These are phyloP conservation scores for Acanthochlamys bracteata DNA, from an alignment of 106 monocot species.

Conservation along the genomic window DNA sequence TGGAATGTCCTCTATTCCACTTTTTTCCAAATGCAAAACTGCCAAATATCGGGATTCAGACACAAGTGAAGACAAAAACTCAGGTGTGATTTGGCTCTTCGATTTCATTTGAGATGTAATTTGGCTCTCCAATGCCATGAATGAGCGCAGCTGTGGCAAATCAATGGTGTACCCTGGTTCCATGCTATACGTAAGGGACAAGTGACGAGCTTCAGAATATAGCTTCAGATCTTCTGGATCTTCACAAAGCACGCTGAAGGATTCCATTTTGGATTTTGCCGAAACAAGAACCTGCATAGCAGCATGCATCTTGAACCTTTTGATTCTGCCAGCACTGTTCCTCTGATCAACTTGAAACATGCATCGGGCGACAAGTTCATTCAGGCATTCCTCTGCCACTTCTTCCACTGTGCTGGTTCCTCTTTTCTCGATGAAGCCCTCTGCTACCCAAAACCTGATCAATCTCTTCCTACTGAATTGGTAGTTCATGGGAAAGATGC, in stretches of 20 bases:
- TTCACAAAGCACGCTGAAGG: neutral
- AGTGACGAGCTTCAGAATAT: neutral
- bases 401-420: slow-evolving; percentile 19
- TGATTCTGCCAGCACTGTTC: slow-evolving; percentile 3
- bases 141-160: slow-evolving; percentile 10
- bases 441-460: slow-evolving; percentile 22
- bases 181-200: neutral
- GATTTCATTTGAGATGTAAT: too few relatives aligned
- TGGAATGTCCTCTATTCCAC: slow-evolving; percentile 5
- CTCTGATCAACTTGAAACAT: slow-evolving; percentile 18
- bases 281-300: slow-evolving; percentile 8
- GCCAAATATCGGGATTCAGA: neutral
- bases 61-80: neutral
- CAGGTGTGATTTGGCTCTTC: neutral
- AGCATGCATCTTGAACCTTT: slow-evolving; percentile 9
- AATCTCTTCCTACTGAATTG: slow-evolving; percentile 7
- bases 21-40: slow-evolving; percentile 1
- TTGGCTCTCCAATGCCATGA: slow-evolving; percentile 1
- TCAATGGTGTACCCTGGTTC: neutral
- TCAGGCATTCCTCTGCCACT: slow-evolving; percentile 22
- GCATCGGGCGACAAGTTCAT: slow-evolving; percentile 19
- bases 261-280: slow-evolving; percentile 3
- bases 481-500: slow-evolving; percentile 20
- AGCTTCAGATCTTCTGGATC: neutral
- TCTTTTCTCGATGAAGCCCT: slow-evolving; percentile 13